phyloP scores from a whole-genome alignment of 2,329 filamentous ascomycete genomes.

The Decorospora gaudefroyi region DNA sequence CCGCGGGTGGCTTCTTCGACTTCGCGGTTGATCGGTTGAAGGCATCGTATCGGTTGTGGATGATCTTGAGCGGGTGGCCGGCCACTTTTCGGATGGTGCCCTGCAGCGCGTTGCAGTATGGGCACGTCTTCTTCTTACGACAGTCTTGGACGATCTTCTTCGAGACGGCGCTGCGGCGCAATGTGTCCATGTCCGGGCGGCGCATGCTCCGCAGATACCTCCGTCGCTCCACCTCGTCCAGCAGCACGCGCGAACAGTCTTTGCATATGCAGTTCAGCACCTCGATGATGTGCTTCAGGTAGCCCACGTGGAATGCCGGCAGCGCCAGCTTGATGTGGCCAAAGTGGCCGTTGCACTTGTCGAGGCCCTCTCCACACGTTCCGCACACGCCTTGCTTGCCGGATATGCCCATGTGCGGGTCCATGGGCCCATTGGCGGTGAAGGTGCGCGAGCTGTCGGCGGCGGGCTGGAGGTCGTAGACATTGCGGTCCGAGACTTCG shows the following conservation, averaged over 20 bases:
- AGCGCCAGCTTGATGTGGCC: constrained; percentile 89
- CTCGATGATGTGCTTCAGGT: constrained; percentile 88
- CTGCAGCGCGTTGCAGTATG: constrained; percentile 79
- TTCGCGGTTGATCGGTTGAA: constrained; percentile 87
- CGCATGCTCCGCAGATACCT: constrained; percentile 79
- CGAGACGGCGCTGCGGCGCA: constrained; percentile 79
- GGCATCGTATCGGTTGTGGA: constrained; percentile 87
- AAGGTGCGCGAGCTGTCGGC: constrained; percentile 65
- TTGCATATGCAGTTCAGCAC: constrained; percentile 96
- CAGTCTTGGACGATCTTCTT: constrained; percentile 91
- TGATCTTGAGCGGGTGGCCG: constrained; percentile 80
- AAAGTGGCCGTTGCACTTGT: constrained; percentile 92
- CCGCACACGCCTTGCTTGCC: constrained; percentile 78
- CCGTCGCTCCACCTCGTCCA: constrained; percentile 79
- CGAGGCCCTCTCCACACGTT: constrained; percentile 80
- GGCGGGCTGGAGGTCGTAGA: constrained; percentile 82
- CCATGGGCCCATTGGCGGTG: constrained; percentile 82
- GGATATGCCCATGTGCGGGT: constrained; percentile 85
- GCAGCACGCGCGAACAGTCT: constrained; percentile 81
- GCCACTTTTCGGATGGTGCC: constrained; percentile 90
- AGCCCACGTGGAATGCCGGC: constrained; percentile 94
- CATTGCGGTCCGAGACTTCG: constrained; percentile 88
- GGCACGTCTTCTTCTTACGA: constrained; percentile 81
- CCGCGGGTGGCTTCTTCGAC: constrained; percentile 79
- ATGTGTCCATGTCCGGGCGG: constrained; percentile 80